Evolutionary conservation across 495 filamentous ascomycete species (phyloP), one percentile per base, ranked within the genome.

Genomic region (Parachaetomium inaequale): DNA sequence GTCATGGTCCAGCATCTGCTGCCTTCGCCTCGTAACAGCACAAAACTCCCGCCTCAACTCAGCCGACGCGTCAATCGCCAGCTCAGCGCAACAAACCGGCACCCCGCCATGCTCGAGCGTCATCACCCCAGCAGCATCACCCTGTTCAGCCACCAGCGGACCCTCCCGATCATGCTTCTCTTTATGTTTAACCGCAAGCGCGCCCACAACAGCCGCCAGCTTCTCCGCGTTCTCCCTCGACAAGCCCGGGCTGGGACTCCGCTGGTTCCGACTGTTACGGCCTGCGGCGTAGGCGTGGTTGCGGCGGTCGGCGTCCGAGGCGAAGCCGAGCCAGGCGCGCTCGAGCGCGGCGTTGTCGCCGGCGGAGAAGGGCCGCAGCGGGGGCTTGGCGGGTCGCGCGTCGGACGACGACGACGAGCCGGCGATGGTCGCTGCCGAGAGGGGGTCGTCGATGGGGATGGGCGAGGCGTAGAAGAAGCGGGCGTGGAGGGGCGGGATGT

Each of bases 401-500:
- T 21, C 19, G 17, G 42, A 17, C 42, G 8, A 79, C 71, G 38
- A 40, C 4, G 38, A 21, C 47, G 81, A 72, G 21, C 66, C 74
- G 21, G 82, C 74, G 32, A 84, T 77, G 19, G 88, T 85, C 21
- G 88, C 71, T 1, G 87, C 81, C 6, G 88, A 87, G 45, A 93
- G 81, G 14, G 91, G 90, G 72, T 95, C 91, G 71, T 95, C 91
- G 68, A 95, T 88, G 42, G 90, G 85, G 32, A 90, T 78, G 21
- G 82, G 78, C 15, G 90, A 92, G 31, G 84, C 79, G 74, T 93
- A 94, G 71, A 93, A 95, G 77, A 89, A 95, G 47, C 92, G 91
- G 47, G 88, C 81, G 28, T 79, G 79, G 32, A 89, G 67, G 8
- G 76, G 74, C 7, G 85, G 85, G 50, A 81, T 78, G 60, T 72